Conservation (phyloP, 164 flowering plant species). For the Piper longum region DNA sequence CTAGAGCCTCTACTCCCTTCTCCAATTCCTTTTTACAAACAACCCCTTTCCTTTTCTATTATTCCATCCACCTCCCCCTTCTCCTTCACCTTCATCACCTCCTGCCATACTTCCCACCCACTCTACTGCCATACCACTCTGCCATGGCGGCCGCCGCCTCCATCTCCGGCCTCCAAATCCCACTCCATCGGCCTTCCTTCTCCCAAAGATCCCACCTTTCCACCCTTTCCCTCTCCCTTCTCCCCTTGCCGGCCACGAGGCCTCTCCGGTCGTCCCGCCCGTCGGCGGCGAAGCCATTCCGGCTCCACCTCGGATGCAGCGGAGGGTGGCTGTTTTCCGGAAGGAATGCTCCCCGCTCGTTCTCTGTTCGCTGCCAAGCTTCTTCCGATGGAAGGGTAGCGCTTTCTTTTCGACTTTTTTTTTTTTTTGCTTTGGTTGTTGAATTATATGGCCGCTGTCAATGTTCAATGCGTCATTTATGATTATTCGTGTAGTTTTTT, state of each 20-base stretch:
- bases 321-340: slow-evolving; percentile 10
- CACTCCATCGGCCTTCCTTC: not conserved
- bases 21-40: no score
- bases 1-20: no score
- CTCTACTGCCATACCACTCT: no score
- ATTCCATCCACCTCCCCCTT: no score
- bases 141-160: slow-evolving; percentile 4
- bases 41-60: no score
- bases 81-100: no score
- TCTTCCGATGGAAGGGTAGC: slow-evolving; percentile 55
- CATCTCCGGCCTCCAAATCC: not conserved
- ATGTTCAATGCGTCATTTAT: not conserved
- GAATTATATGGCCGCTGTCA: no score
- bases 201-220: not conserved
- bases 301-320: slow-evolving; percentile 6
- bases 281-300: slow-evolving; percentile 15
- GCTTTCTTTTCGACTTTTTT: not conserved
- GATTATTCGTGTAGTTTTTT: not conserved
- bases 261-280: slow-evolving; percentile 9
- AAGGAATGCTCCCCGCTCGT: slow-evolving; percentile 11
- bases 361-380: slow-evolving; percentile 51
- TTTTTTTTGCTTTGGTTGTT: no score
- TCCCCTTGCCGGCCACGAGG: no score
- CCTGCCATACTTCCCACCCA: no score
- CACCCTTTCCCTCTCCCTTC: slow-evolving; percentile 17